Evolutionary conservation across 2,329 filamentous ascomycete species (phyloP), one percentile per base, ranked within the genome.

Genomic region (Macrophomina phaseolina): DNA sequence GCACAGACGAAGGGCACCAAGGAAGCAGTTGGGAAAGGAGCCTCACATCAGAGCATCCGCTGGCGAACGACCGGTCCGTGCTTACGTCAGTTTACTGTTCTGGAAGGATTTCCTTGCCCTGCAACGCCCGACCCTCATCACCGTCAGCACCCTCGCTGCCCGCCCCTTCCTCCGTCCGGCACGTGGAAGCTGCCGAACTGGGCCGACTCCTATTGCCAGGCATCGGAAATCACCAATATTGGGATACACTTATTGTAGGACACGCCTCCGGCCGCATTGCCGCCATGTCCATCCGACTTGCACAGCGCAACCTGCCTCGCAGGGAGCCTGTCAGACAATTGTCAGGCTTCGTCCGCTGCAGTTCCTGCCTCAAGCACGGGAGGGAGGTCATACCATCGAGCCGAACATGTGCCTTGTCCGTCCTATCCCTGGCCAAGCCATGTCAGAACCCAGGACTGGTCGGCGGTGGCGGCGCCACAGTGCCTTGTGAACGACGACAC

Each of bases 1-100:
- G 58, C 56, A 46, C 8, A 28, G 32, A 12, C 16, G 48, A 8
- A 51, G 48, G 18, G 48, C 18, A 30, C 4, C 34, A 5, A 52
- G 49, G 3, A 12, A 5, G 32, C 32, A 11, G 32, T 4, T 30
- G 55, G 3, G 28, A 36, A 40, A 36, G 52, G 53, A 56, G 53
- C 53, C 53, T 56, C 53, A 60, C 55, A 45, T 60, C 55, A 60
- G 48, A 51, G 28, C 23, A 23, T 23, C 23, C 23, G 36, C 36
- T 38, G 36, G 23, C 11, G 40, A n/a, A 61, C 40, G 53, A 45
- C 53, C 53, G 38, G 53, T 42, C 53, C 55, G 40, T 46, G 58
- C 58, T 62, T 62, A 49, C 58, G 58, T 62, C 58, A 62, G 58
- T 38, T 36, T 28, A 49, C 58, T 16, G 36, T 49, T 62, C 34